A percentile compares a stretch with the other conserved stretches of the same genome.
These are phyloP conservation scores for Boletus rubroflammeus DNA, from an alignment of 768 basidiomycete species.

Conservation along the genomic window DNA sequence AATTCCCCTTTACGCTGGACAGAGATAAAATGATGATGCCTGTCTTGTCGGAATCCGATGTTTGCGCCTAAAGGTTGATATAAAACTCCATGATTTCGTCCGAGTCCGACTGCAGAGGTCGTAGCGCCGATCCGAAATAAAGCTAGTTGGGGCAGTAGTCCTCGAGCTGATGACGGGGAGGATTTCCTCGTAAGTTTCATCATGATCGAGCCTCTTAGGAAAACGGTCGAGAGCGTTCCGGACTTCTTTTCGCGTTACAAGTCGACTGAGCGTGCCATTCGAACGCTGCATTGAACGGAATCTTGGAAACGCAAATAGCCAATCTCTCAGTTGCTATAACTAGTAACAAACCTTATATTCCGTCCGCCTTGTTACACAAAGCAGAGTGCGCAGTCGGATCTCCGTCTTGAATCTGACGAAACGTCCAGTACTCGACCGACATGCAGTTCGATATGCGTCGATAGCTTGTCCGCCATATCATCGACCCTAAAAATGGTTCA, in stretches of 20 bases:
- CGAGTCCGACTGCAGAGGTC: too few species aligned
- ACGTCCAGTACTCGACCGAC: neutral
- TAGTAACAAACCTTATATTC: neutral
- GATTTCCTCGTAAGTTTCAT: too few species aligned
- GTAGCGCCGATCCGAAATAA: too few species aligned
- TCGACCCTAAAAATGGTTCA: neutral
- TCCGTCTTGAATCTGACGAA: neutral
- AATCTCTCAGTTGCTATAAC: neutral
- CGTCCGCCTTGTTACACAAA: neutral
- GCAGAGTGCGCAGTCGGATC: neutral
- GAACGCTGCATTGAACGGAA: neutral
- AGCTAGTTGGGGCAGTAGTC: too few species aligned
- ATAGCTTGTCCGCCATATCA: neutral
- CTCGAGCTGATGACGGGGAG: too few species aligned
- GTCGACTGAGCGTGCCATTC: neutral
- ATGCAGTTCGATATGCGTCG: neutral
- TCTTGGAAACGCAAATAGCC: too few species aligned
- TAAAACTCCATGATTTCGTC: too few species aligned
- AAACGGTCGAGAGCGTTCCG: neutral
- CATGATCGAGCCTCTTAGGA: too few species aligned
- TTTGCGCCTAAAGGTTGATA: too few species aligned
- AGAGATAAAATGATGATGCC: too few species aligned
- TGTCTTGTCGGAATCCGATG: too few species aligned
- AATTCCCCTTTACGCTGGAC: too few species aligned
- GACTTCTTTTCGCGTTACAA: neutral